Evolutionary conservation across 1,284 basidiomycete genomes (phyloP), one percentile per base, ranked within the genome.

Genomic region (Trametes pubescens): DNA sequence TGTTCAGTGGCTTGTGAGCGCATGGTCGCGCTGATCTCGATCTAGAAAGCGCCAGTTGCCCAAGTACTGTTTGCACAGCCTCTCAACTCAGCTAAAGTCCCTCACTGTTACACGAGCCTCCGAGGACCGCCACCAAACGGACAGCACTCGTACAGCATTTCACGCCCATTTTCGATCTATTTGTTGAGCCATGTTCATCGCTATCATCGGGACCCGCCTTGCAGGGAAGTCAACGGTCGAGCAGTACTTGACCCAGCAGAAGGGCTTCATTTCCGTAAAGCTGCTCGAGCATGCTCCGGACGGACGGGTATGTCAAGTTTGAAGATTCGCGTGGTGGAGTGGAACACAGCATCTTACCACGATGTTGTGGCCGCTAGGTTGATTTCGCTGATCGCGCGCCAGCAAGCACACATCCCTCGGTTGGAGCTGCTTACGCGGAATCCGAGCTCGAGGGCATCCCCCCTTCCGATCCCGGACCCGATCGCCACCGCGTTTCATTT

Each of bases 151-250:
- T n/a, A 8, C 43, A 44, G n/a, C 14, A 44, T 44, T 9, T 10
- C 21, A 2, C 43, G 43, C 16, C 4, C 18, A 18, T 44, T 18
- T 8, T 18, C 43, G 43, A 22, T 4, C 43, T 44, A 47, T 11
- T 9, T 6, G 44, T 21, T 10, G 24, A 10, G 21, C 4, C n/a
- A 90, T 94, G 93, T 89, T 98, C 74, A 89, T 99, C 71, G 90
- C 93, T 13, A 86, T 99, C 61, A 84, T 98, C 40, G 97, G 97
- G 16, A 91, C 95, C 0, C 86, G 87, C 1, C 87, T 81, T 37
- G 84, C 95, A 5, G 97, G 97, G 22, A 98, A 96, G 77, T 83
- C 88, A 11, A 86, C 88, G 0, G 81, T 98, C 16, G 84, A 91
- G 57, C 79, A 89, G 14, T 96, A 93, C 74, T 86, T 99, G 16